Conservation (phyloP, 352 stramenopile species). For the Phytophthora pluvialis region DNA sequence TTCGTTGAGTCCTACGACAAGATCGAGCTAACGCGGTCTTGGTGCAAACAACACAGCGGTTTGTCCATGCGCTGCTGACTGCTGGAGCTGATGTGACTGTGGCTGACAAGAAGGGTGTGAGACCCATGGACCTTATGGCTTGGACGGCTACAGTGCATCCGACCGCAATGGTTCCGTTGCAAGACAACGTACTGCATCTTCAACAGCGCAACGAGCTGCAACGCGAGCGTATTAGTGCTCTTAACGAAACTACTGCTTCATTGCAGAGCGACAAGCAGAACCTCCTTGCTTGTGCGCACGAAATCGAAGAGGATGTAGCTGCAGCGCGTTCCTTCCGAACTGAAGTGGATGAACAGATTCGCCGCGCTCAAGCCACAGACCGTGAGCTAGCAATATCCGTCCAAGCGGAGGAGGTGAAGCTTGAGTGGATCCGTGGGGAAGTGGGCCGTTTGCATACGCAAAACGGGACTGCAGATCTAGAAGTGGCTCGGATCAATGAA, state of each 20-base stretch:
- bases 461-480: conserved; percentile 27
- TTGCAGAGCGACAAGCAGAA: conserved; percentile 19
- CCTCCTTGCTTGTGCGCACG: background rate
- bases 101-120: conserved; percentile 43
- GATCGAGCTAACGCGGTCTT: background rate
- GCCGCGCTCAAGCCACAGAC: conserved; percentile 21
- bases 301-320: conserved; percentile 24
- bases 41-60: conserved; percentile 15
- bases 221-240: conserved; percentile 11
- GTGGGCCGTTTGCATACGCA: conserved; percentile 31
- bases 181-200: conserved; percentile 33
- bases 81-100: conserved; percentile 34
- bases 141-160: conserved; percentile 44
- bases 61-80: conserved; percentile 35
- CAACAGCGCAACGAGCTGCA: conserved; percentile 29
- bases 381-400: conserved; percentile 24
- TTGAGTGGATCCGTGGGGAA: conserved; percentile 34
- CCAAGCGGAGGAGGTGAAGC: conserved; percentile 23
- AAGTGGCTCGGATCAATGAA: conserved; percentile 26
- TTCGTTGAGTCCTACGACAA: background rate
- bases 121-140: conserved; percentile 40
- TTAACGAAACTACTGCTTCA: conserved; percentile 14
- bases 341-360: conserved; percentile 36
- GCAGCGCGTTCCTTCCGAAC: conserved; percentile 28
- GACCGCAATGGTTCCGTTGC: conserved; percentile 39